Evolutionary conservation across 1,284 basidiomycete species (phyloP).

Genomic region (Moesziomyces sp.): DNA sequence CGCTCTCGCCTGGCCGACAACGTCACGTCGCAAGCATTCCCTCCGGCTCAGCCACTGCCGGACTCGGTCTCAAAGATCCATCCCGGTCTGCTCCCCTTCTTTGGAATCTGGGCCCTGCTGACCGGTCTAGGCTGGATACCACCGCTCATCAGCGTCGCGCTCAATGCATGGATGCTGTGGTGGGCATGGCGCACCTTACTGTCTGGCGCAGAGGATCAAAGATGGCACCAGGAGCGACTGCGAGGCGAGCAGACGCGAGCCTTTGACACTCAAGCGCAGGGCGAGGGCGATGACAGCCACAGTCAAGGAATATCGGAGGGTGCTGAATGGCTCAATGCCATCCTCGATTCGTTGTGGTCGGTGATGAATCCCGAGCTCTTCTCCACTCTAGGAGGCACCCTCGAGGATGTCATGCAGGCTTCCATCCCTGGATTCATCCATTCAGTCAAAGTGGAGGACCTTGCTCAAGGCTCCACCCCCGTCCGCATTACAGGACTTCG

Average conservation of each 20-base stretch:
- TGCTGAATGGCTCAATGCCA: slow-evolving; percentile 54
- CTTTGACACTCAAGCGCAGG: slow-evolving; percentile 12
- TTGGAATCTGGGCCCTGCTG: slow-evolving; percentile 24
- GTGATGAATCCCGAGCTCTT: slow-evolving; percentile 53
- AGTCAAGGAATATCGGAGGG: slow-evolving; percentile 32
- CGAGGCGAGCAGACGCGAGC: slow-evolving; percentile 17
- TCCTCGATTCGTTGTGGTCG: slow-evolving; percentile 44
- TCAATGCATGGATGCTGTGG: slow-evolving; percentile 53
- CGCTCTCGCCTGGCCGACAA: slow-evolving; percentile 14
- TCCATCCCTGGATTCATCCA: slow-evolving; percentile 50
- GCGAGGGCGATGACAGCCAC: background rate
- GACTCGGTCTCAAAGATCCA: slow-evolving; percentile 14
- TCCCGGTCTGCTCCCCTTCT: slow-evolving; percentile 24
- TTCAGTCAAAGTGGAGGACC: slow-evolving; percentile 51
- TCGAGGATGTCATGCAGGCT: slow-evolving; percentile 58
- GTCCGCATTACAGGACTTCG: slow-evolving; percentile 47
- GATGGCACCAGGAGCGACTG: slow-evolving; percentile 42
- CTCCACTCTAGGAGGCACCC: slow-evolving; percentile 31
- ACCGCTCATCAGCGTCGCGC: slow-evolving; percentile 12
- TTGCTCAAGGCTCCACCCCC: slow-evolving; percentile 49
- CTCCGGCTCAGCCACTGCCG: slow-evolving; percentile 30
- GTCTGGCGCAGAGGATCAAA: slow-evolving; percentile 25
- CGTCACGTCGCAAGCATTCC: slow-evolving; percentile 34
- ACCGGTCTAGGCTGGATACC: slow-evolving; percentile 18
- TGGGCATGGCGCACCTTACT: slow-evolving; percentile 24